phyloP scores from a whole-genome alignment of 2,329 filamentous ascomycete species.

The Albophoma yamanashiensis region DNA sequence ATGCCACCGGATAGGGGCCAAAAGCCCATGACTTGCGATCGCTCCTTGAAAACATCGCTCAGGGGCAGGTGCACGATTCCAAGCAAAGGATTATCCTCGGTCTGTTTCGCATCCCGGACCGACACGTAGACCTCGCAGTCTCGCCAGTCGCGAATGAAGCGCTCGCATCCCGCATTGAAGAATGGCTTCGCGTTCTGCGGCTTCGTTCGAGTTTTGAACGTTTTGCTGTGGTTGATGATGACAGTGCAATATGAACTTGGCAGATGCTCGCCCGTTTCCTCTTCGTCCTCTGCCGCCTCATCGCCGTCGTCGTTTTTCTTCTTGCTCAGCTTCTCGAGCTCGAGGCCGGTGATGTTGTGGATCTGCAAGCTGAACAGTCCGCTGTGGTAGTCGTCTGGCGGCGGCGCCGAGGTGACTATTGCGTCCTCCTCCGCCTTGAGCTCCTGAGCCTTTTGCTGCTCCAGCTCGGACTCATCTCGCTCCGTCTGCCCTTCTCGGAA shows the following conservation, averaged over 20 bases:
- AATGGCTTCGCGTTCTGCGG: conserved; percentile 70
- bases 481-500: conserved; percentile 30
- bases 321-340: conserved; percentile 50
- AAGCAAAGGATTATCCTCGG: conserved; percentile 59
- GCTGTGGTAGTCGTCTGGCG: conserved; percentile 48
- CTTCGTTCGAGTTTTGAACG: conserved; percentile 63
- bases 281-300: conserved; percentile 38
- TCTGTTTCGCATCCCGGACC: conserved; percentile 55
- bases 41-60: conserved; percentile 46
- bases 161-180: conserved; percentile 67
- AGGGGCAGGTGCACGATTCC: conserved; percentile 62
- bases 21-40: conserved; percentile 53
- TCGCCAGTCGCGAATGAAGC: conserved; percentile 59
- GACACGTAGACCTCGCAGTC: conserved; percentile 56
- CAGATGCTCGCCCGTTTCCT: conserved; percentile 52
- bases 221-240: conserved; percentile 61
- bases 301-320: conserved; percentile 34
- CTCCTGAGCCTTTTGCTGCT: conserved; percentile 59
- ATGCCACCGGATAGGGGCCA: conserved; percentile 62
- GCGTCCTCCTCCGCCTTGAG: conserved; percentile 48
- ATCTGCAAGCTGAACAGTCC: conserved; percentile 62
- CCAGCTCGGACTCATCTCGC: conserved; percentile 49
- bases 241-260: conserved; percentile 64
- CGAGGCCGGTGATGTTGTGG: conserved; percentile 61
- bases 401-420: conserved; percentile 58